These are phyloP conservation scores for Aspergillus steynii DNA, from an alignment of 495 filamentous ascomycete species.

Conservation along the genomic window DNA sequence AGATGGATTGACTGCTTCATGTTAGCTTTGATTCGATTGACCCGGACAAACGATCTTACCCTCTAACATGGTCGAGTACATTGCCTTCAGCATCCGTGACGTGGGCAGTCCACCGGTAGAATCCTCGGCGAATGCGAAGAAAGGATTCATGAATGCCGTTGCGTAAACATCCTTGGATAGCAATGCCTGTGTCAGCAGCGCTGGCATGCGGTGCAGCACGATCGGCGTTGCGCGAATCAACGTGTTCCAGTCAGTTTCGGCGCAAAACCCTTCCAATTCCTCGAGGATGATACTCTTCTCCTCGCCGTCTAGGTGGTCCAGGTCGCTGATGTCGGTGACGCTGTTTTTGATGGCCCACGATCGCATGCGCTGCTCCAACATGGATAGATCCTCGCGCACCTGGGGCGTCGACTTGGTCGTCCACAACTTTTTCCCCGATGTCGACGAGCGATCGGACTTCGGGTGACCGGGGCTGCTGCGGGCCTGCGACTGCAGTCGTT, in stretches of 20 bases:
- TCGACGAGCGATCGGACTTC: not conserved
- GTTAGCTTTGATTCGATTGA: not conserved
- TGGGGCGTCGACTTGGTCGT: constrained; percentile 8
- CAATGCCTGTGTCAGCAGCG: constrained; percentile 9
- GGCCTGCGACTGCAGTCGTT: constrained; percentile 3
- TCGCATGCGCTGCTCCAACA: constrained; percentile 8
- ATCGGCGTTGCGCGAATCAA: not conserved
- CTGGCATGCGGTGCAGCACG: not conserved
- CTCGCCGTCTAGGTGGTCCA: not conserved
- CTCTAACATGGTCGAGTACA: constrained; percentile 7
- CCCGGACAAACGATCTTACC: not conserved
- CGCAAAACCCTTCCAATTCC: constrained; percentile 5
- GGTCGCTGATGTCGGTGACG: not conserved
- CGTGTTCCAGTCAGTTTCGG: not conserved
- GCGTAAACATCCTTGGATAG: constrained; percentile 11
- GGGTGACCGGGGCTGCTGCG: not conserved
- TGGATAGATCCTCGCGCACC: constrained; percentile 7
- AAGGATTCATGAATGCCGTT: constrained; percentile 11
- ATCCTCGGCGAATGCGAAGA: constrained; percentile 9
- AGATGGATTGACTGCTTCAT: not conserved
- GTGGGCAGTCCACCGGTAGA: not conserved
- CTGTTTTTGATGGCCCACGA: constrained; percentile 12
- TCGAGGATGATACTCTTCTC: constrained; percentile 3
- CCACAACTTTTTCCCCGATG: not conserved
- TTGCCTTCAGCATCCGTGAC: not conserved